These are phyloP conservation scores for Medicago arabica DNA, from an alignment of 306 rosid species.

Conservation along the genomic window DNA sequence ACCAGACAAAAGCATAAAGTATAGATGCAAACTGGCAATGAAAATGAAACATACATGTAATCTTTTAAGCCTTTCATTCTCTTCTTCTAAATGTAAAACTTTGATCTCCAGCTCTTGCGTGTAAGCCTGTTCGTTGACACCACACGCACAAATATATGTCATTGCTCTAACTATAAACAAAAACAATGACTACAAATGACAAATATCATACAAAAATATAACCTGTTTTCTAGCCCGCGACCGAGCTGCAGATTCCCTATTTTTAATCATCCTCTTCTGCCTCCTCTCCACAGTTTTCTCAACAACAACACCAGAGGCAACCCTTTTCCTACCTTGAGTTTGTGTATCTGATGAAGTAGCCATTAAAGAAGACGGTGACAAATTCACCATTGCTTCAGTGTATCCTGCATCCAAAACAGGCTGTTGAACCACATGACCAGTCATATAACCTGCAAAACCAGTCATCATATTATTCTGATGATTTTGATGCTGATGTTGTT, in stretches of 20 bases:
- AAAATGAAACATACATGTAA: constrained; percentile 62
- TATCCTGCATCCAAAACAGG: constrained; percentile 70
- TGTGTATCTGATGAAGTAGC: constrained; percentile 77
- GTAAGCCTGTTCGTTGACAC: constrained; percentile 73
- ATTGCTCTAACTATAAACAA: constrained; percentile 6
- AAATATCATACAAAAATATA: constrained; percentile 6
- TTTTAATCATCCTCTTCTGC: constrained; percentile 97
- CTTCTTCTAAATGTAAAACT: constrained; percentile 88
- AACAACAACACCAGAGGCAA: constrained; percentile 66
- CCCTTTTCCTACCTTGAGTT: constrained; percentile 76
- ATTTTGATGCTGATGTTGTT: constrained; percentile 38
- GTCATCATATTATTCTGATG: constrained; percentile 63
- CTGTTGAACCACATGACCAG: constrained; percentile 64
- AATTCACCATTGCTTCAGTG: constrained; percentile 58
- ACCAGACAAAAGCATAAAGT: constrained; percentile 30
- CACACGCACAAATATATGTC: constrained; percentile 20
- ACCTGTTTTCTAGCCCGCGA: constrained; percentile 99
- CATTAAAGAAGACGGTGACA: constrained; percentile 73
- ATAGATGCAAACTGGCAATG: constrained; percentile 32
- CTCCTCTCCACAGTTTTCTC: constrained; percentile 93
- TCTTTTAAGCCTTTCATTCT: constrained; percentile 89
- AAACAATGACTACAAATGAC: constrained; percentile 20
- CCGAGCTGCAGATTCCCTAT: constrained; percentile 97
- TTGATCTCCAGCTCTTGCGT: constrained; percentile 91
- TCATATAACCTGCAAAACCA: constrained; percentile 67